These are phyloP conservation scores for Plectranthus barbatus DNA, from an alignment of 257 asterid genomes.

Conservation along the genomic window DNA sequence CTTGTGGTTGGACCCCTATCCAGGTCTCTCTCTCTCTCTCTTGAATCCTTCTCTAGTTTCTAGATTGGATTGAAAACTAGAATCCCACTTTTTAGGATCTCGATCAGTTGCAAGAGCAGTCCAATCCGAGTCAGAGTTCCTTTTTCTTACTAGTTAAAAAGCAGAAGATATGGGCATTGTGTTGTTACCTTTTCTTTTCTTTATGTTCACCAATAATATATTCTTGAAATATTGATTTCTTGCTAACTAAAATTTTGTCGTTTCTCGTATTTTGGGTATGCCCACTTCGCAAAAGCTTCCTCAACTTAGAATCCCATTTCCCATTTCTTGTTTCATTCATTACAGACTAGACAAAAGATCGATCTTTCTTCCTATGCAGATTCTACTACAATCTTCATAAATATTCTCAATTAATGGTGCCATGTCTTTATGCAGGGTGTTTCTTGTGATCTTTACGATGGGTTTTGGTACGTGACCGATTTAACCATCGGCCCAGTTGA, in stretches of 20 bases:
- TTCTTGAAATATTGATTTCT: neutral
- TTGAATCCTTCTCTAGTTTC: neutral
- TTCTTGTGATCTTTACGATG: slow-evolving; percentile 76
- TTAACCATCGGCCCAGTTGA: slow-evolving; percentile 73
- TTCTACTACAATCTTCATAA: neutral
- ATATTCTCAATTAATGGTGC: neutral
- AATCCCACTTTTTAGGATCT: slow-evolving; percentile 10
- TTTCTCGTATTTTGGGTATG: slow-evolving; percentile 14
- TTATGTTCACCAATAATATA: neutral
- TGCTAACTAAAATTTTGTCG: slow-evolving; percentile 18
- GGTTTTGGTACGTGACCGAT: slow-evolving; percentile 82
- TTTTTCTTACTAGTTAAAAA: neutral
- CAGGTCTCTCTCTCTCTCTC: slow-evolving; percentile 35
- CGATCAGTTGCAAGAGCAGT: slow-evolving; percentile 6
- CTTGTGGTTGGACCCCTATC: slow-evolving; percentile 99
- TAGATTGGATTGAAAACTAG: slow-evolving; percentile 14
- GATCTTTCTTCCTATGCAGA: neutral
- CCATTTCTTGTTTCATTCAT: slow-evolving; percentile 20
- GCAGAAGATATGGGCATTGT: slow-evolving; percentile 9
- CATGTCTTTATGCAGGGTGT: slow-evolving; percentile 58
- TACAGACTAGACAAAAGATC: neutral
- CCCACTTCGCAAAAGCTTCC: neutral
- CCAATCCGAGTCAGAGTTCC: slow-evolving; percentile 15
- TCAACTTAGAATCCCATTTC: slow-evolving; percentile 5
- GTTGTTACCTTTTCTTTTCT: neutral